These are phyloP conservation scores for Schizonepeta tenuifolia DNA, from an alignment of 257 asterid species.

Conservation along the genomic window DNA sequence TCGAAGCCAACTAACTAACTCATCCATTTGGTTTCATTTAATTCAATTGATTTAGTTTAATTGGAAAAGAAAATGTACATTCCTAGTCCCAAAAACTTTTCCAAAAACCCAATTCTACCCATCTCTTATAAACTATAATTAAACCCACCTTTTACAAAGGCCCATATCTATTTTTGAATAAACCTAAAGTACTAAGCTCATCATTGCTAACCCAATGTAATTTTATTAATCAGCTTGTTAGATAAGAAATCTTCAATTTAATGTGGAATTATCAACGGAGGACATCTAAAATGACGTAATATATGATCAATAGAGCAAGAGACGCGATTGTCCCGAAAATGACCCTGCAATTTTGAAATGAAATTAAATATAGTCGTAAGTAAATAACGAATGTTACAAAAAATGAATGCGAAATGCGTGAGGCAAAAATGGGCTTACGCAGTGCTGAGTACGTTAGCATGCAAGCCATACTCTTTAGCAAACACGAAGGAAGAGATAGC, in stretches of 20 bases:
- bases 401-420: background rate
- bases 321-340: slow-evolving; percentile 40
- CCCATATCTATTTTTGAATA: too few species aligned
- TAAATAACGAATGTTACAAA: background rate
- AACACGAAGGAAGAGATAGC: slow-evolving; percentile 69
- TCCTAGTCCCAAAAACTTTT: too few species aligned
- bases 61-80: too few species aligned
- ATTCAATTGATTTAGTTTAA: too few species aligned
- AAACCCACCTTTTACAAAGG: too few species aligned
- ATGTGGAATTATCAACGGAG: slow-evolving; percentile 13
- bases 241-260: background rate
- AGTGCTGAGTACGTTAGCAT: slow-evolving; percentile 68
- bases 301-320: slow-evolving; percentile 53
- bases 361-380: background rate
- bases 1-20: too few species aligned
- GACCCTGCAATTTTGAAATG: slow-evolving; percentile 47
- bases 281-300: slow-evolving; percentile 42
- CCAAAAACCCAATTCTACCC: too few species aligned
- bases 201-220: background rate
- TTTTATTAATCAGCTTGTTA: background rate
- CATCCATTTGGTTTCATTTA: too few species aligned
- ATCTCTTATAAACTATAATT: too few species aligned
- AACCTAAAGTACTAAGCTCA: too few species aligned
- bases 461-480: slow-evolving; percentile 70
- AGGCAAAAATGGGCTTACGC: slow-evolving; percentile 44